phyloP scores from a whole-genome alignment of 140 eudicot species.

The Bidens hawaiensis region DNA sequence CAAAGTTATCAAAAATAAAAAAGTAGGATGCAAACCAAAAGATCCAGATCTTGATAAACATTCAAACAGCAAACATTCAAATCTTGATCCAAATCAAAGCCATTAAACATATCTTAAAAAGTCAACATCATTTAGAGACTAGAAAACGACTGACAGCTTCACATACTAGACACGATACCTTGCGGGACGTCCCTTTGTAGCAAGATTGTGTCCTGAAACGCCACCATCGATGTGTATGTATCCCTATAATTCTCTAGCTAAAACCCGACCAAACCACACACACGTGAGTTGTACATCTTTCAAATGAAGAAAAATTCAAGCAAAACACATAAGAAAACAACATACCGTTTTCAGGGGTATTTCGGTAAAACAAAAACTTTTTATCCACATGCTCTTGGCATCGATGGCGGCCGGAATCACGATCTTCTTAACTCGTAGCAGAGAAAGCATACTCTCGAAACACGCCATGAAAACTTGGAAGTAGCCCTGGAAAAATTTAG shows the following conservation, averaged over 20 bases:
- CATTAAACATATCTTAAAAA: not conserved
- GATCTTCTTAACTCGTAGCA: constrained; percentile 43
- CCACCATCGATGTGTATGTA: constrained; percentile 47
- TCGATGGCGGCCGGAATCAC: constrained; percentile 76
- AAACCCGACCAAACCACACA: constrained; percentile 10
- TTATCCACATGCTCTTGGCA: constrained; percentile 60
- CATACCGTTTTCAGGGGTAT: constrained; percentile 46
- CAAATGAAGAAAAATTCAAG: not conserved
- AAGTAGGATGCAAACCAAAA: not conserved
- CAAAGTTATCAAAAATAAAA: too few relatives aligned
- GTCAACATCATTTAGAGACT: not conserved
- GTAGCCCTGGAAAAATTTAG: constrained; percentile 51
- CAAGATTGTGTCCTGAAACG: constrained; percentile 60
- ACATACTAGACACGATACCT: not conserved
- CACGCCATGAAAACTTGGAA: constrained; percentile 50
- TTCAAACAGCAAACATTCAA: not conserved
- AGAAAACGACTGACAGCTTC: not conserved
- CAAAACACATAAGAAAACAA: not conserved
- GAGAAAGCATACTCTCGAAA: constrained; percentile 55
- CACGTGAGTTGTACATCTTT: constrained; percentile 1
- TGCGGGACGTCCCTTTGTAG: constrained; percentile 35
- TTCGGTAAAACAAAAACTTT: constrained; percentile 48
- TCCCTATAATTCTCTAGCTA: constrained; percentile 46
- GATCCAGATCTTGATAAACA: not conserved
- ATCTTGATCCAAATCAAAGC: not conserved